Evolutionary conservation across 306 rosid genomes (phyloP).

Genomic region (Fragaria vesca): DNA sequence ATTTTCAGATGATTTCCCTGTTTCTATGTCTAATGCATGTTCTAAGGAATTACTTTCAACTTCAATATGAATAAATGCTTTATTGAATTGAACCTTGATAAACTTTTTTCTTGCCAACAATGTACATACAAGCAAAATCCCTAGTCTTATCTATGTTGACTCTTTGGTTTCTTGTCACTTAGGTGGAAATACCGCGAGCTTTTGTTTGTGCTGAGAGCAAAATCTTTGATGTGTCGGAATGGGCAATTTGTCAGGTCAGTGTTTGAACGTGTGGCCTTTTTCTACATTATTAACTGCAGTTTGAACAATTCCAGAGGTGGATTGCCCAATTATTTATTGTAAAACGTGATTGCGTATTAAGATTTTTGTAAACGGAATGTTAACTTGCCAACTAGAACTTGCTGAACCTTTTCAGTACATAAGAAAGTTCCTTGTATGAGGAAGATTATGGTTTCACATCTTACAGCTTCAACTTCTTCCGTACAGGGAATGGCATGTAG

Average conservation of each 20-base stretch:
- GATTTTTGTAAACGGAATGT: neutral
- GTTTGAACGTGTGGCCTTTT: neutral
- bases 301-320: neutral
- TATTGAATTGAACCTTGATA: neutral
- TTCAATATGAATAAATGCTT: neutral
- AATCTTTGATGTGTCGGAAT: constrained; percentile 95
- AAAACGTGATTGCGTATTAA: neutral
- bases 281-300: neutral
- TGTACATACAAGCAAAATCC: neutral
- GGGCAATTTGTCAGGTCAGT: constrained; percentile 99
- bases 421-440: neutral
- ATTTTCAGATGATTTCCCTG: neutral
- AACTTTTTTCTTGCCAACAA: neutral
- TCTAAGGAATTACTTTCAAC: neutral
- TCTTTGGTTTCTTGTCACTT: constrained; percentile 26
- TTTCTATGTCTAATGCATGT: constrained; percentile 4
- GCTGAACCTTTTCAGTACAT: neutral
- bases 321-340: neutral
- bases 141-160: neutral
- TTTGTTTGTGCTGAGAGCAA: constrained; percentile 98
- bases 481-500: constrained; percentile 98
- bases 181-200: constrained; percentile 98
- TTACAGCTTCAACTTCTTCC: constrained; percentile 20
- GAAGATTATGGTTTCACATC: neutral
- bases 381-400: neutral